Evolutionary conservation across 2,329 filamentous ascomycete genomes (phyloP).

Genomic region (Verticillium tricorpus): DNA sequence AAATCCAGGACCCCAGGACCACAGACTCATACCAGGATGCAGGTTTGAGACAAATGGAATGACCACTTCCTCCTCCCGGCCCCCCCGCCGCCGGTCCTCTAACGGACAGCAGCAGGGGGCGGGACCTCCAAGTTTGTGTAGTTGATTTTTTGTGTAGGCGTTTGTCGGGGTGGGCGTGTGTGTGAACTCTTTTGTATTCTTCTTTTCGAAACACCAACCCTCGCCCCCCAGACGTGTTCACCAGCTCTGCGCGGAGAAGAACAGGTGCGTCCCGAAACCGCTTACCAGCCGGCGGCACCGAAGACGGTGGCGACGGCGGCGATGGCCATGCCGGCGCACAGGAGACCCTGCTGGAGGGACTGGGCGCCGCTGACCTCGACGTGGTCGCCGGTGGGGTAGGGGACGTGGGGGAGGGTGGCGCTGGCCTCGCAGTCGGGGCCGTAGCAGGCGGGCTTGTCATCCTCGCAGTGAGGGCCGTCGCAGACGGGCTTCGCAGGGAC

Average conservation of each 20-base stretch:
- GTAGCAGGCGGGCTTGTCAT: background rate
- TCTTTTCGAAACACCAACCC: background rate
- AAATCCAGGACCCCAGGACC: background rate
- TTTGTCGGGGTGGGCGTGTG: background rate
- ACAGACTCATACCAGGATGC: background rate
- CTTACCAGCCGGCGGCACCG: slow-evolving; percentile 4
- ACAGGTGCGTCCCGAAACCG: background rate
- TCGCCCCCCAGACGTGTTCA: background rate
- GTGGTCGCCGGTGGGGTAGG: background rate
- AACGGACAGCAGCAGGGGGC: background rate
- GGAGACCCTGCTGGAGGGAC: slow-evolving; percentile 1
- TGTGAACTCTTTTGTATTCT: background rate
- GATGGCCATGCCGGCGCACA: slow-evolving; percentile 3
- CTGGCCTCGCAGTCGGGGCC: background rate
- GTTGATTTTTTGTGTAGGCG: background rate
- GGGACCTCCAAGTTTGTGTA: background rate
- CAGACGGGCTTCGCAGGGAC: background rate
- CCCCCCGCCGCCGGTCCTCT: background rate
- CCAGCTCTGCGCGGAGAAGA: background rate
- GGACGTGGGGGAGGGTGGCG: slow-evolving; percentile 1
- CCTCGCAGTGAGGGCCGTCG: background rate
- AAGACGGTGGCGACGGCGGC: slow-evolving; percentile 2
- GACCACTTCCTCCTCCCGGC: background rate
- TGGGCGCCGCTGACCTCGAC: slow-evolving; percentile 8
- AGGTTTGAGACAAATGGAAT: background rate